A percentile compares a stretch with the other conserved stretches of the same genome.
Conservation (phyloP, 2,329 filamentous ascomycete genomes). For the Podosphaera fusca region DNA sequence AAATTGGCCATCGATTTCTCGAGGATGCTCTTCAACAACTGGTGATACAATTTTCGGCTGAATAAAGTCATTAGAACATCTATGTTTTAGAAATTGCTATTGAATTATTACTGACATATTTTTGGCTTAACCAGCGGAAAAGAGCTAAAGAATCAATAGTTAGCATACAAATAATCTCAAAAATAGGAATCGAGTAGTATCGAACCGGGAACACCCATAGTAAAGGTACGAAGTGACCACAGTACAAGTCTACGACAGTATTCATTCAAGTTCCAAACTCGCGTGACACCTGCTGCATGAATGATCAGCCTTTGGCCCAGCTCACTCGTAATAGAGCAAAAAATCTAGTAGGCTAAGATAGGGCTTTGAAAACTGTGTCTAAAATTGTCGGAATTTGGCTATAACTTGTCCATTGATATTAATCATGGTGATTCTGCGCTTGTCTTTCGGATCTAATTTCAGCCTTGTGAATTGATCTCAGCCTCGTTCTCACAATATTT, state of each 20-base stretch:
- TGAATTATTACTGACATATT: slow-evolving; percentile 24
- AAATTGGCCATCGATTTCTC: slow-evolving; percentile 58
- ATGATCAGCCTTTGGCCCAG: too few relatives aligned
- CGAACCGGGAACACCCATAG: slow-evolving; percentile 16
- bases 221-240: slow-evolving; percentile 1
- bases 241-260: not conserved
- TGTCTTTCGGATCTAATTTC: too few relatives aligned
- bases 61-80: slow-evolving; percentile 60
- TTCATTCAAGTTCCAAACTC: not conserved
- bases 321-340: too few relatives aligned
- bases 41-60: slow-evolving; percentile 3
- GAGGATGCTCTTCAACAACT: slow-evolving; percentile 67
- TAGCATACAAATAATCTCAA: slow-evolving; percentile 2
- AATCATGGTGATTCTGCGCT: too few relatives aligned
- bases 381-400: too few relatives aligned
- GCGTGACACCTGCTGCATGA: too few relatives aligned
- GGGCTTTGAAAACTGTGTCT: too few relatives aligned
- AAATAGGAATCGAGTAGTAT: not conserved
- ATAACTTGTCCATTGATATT: not conserved
- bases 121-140: slow-evolving; percentile 88
- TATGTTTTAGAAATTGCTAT: slow-evolving; percentile 29
- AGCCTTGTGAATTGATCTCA: too few relatives aligned
- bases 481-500: not conserved
- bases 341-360: too few relatives aligned
- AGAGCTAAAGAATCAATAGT: slow-evolving; percentile 7